phyloP scores from a whole-genome alignment of 208 protist genomes.

The Wallacemonas collosoma region DNA sequence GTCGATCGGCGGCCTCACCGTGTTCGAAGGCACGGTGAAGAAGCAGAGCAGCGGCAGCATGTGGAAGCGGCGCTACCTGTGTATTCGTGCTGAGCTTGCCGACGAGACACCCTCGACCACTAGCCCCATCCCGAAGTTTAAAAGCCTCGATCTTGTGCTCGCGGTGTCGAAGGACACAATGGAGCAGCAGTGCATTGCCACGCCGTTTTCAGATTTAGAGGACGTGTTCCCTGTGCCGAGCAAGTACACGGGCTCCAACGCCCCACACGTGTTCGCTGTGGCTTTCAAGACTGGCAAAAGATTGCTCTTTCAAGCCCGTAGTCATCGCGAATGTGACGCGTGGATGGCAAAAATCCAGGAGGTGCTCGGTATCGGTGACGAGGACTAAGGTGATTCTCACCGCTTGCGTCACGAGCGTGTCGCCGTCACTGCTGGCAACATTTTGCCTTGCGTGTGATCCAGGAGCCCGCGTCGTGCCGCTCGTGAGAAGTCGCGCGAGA shows the following conservation, averaged over 20 bases:
- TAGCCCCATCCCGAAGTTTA: conserved; percentile 63
- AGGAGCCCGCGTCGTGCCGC: too few relatives aligned
- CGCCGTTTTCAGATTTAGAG: conserved; percentile 73
- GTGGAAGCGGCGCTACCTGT: conserved; percentile 82
- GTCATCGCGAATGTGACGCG: conserved; percentile 52
- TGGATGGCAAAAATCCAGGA: conserved; percentile 90
- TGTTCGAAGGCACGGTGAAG: conserved; percentile 63
- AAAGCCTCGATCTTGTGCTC: conserved; percentile 65
- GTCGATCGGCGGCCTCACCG: conserved; percentile 51
- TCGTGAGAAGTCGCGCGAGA: too few relatives aligned
- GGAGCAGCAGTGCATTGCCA: conserved; percentile 80
- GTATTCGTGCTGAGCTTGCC: conserved; percentile 68
- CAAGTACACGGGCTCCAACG: conserved; percentile 75
- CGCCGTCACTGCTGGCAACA: too few relatives aligned
- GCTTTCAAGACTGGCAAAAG: conserved; percentile 80
- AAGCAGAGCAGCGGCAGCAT: conserved; percentile 79
- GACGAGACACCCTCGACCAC: conserved; percentile 28
- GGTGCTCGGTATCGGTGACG: conserved; percentile 73
- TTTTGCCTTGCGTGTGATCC: too few relatives aligned
- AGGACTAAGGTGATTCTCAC: conserved; percentile 22
- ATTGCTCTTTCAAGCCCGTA: conserved; percentile 67
- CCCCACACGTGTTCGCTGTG: conserved; percentile 68
- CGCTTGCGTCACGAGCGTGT: neutral
- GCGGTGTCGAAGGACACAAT: conserved; percentile 79
- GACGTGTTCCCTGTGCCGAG: conserved; percentile 77